phyloP scores from a whole-genome alignment of 2,329 filamentous ascomycete genomes.

The Diaporthe sp. region DNA sequence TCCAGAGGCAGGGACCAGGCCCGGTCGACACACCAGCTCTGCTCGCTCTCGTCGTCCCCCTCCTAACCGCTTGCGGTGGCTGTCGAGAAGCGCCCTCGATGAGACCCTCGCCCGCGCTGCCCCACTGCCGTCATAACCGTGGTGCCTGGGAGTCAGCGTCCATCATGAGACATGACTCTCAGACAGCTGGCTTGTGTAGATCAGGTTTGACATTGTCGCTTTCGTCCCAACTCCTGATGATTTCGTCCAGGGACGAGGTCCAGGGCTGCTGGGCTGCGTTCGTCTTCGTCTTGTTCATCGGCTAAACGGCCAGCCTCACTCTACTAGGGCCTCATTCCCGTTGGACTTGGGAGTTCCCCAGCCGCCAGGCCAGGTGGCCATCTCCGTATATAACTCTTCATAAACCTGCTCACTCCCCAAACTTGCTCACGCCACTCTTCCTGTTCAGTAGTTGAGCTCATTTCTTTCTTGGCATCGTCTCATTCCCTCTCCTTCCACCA shows the following conservation, averaged over 20 bases:
- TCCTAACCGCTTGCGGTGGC: slow-evolving; percentile 18
- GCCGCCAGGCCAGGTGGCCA: not conserved
- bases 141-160: slow-evolving; percentile 18
- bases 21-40: not conserved
- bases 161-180: slow-evolving; percentile 15
- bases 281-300: slow-evolving; percentile 7
- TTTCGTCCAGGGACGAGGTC: slow-evolving; percentile 5
- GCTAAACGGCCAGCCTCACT: slow-evolving; percentile 15
- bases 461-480: slow-evolving; percentile 14
- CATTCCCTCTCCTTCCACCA: slow-evolving; percentile 3
- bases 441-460: slow-evolving; percentile 28
- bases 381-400: slow-evolving; percentile 29
- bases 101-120: slow-evolving; percentile 12
- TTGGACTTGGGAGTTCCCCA: not conserved
- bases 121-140: slow-evolving; percentile 17
- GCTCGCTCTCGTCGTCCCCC: not conserved
- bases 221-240: slow-evolving; percentile 22
- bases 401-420: slow-evolving; percentile 27
- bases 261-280: not conserved
- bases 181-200: slow-evolving; percentile 10
- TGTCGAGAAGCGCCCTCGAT: slow-evolving; percentile 12
- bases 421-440: slow-evolving; percentile 33
- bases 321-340: not conserved
- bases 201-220: slow-evolving; percentile 22
- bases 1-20: slow-evolving; percentile 3